These are phyloP conservation scores for Inga leiocalycina DNA, from an alignment of 306 rosid genomes.

Conservation along the genomic window DNA sequence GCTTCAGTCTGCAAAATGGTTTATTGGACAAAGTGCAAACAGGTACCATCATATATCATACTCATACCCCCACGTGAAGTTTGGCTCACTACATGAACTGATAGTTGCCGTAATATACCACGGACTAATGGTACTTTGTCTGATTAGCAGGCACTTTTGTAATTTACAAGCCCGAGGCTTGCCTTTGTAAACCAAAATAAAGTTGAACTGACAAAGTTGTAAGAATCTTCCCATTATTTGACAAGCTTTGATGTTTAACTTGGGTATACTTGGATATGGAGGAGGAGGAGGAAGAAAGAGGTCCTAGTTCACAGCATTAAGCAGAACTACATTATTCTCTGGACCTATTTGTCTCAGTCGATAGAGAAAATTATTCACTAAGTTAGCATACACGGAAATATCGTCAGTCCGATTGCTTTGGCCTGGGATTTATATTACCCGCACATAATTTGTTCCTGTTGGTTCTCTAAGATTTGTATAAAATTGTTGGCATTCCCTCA, in stretches of 20 bases:
- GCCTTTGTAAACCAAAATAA: too few relatives aligned
- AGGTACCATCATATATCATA: background rate
- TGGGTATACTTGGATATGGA: background rate
- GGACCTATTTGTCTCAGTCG: background rate
- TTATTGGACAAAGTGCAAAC: background rate
- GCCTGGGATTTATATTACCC: background rate
- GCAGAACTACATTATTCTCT: background rate
- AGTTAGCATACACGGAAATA: background rate
- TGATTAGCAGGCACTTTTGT: too few relatives aligned
- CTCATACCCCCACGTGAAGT: background rate
- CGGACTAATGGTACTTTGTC: too few relatives aligned
- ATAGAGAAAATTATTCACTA: background rate
- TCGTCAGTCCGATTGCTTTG: background rate
- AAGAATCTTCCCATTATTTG: background rate
- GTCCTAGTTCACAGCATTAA: background rate
- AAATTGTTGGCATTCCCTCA: background rate
- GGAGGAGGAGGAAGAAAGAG: background rate
- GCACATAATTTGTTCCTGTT: background rate
- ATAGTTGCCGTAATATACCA: too few relatives aligned
- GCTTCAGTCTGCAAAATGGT: background rate
- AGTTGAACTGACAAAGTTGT: background rate
- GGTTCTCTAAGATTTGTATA: background rate
- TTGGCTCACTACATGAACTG: background rate
- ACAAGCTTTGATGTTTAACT: background rate
- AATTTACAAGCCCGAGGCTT: too few relatives aligned